Conservation (phyloP, 257 asterid species). For the Solanum bukasovii region DNA sequence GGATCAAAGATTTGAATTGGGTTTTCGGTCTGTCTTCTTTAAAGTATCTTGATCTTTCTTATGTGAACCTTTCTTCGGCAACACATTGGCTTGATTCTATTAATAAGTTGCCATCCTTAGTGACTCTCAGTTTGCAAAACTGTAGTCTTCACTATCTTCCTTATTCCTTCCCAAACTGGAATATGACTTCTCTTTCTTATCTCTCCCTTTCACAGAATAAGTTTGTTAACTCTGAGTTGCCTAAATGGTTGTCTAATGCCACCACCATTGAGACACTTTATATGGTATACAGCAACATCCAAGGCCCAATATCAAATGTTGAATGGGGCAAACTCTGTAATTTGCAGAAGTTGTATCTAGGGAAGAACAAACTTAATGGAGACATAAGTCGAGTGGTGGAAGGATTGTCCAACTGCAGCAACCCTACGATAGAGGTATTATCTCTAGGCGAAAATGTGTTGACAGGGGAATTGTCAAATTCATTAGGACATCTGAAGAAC, state of each 20-base stretch:
- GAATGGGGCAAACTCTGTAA: not conserved
- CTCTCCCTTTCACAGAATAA: constrained; percentile 6
- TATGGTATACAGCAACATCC: not conserved
- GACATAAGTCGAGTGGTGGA: not conserved
- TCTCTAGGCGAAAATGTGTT: not conserved
- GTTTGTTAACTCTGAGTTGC: not conserved
- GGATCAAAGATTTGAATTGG: not conserved
- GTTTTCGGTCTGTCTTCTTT: constrained; percentile 3
- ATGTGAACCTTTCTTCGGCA: not conserved
- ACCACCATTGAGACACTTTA: not conserved
- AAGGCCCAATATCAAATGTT: not conserved
- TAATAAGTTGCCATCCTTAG: not conserved
- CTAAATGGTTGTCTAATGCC: constrained; percentile 8
- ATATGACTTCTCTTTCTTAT: not conserved
- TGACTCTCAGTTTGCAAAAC: not conserved
- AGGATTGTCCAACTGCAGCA: not conserved
- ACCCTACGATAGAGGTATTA: not conserved
- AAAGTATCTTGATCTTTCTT: not conserved
- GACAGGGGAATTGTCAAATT: not conserved
- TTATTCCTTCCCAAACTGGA: not conserved
- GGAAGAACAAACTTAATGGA: not conserved
- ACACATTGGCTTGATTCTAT: not conserved
- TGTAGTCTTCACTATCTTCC: not conserved
- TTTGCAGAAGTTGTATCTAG: not conserved
- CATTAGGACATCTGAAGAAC: not conserved